A percentile compares a stretch with the other conserved stretches of the same genome.
phyloP scores from a whole-genome alignment of 345 rosid genomes.

The Eucalyptus lansdowneana region DNA sequence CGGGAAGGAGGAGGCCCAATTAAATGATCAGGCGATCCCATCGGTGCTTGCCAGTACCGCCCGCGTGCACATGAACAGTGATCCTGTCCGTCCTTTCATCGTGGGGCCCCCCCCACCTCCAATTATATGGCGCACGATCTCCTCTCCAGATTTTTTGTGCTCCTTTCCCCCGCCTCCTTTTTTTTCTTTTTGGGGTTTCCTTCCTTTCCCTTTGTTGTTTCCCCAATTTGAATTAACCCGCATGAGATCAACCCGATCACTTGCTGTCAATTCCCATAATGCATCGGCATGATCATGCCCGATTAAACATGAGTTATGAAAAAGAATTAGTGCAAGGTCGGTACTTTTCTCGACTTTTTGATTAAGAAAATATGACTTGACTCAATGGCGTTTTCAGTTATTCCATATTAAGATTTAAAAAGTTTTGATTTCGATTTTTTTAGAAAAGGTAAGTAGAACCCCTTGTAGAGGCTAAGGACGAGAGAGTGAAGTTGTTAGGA shows the following conservation, averaged over 20 bases:
- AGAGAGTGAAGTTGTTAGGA: background rate
- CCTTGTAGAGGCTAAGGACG: background rate
- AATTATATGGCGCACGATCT: background rate
- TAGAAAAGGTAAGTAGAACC: background rate
- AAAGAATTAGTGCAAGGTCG: background rate
- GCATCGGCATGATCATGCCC: background rate
- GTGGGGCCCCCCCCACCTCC: background rate
- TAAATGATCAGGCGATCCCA: background rate
- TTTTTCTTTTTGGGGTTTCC: background rate
- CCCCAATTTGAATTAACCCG: background rate
- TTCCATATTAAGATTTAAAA: background rate
- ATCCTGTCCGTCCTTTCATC: background rate
- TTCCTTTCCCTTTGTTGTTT: background rate
- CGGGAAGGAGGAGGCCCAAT: background rate
- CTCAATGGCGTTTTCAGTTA: accelerated
- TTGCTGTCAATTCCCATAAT: background rate
- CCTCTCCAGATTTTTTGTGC: background rate
- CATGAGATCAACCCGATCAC: background rate
- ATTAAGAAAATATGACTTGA: accelerated
- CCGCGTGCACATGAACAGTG: background rate
- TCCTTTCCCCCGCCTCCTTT: background rate
- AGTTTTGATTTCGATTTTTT: background rate
- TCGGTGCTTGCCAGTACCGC: background rate
- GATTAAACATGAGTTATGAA: background rate
- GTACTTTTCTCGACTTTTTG: accelerated